These are phyloP conservation scores for Peltaster fructicola DNA, from an alignment of 2,329 filamentous ascomycete genomes.

Conservation along the genomic window DNA sequence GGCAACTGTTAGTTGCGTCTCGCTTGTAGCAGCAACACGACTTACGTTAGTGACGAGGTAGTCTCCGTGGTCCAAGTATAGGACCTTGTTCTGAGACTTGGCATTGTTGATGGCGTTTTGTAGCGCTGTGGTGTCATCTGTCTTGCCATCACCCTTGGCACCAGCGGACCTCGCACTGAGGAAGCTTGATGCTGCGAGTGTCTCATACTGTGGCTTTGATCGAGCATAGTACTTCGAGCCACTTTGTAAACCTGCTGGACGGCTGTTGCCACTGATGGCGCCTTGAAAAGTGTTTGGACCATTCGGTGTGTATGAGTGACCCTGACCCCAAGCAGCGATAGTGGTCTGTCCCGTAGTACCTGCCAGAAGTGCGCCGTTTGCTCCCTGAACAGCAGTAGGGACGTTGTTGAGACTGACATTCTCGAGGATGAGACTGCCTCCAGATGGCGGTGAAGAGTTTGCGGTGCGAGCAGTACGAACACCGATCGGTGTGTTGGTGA, in stretches of 20 bases:
- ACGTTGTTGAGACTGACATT: slow-evolving; percentile 37
- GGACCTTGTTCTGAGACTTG: slow-evolving; percentile 32
- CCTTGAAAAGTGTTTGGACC: slow-evolving; percentile 29
- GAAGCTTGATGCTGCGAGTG: slow-evolving; percentile 22
- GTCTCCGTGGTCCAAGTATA: slow-evolving; percentile 60
- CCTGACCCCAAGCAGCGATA: slow-evolving; percentile 26
- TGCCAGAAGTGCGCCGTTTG: slow-evolving; percentile 18
- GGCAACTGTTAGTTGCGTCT: slow-evolving; percentile 26
- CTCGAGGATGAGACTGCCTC: slow-evolving; percentile 36
- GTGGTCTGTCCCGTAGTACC: slow-evolving; percentile 19
- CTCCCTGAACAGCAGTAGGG: slow-evolving; percentile 24
- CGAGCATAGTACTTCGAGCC: slow-evolving; percentile 31
- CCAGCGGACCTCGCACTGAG: slow-evolving; percentile 24
- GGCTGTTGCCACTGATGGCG: slow-evolving; percentile 23
- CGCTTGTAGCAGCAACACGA: not conserved
- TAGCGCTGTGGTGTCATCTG: slow-evolving; percentile 43
- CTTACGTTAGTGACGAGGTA: slow-evolving; percentile 47
- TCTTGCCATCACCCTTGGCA: slow-evolving; percentile 35
- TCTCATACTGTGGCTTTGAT: slow-evolving; percentile 38
- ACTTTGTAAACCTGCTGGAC: slow-evolving; percentile 28
- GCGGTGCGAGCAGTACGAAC: slow-evolving; percentile 31
- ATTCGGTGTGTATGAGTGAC: slow-evolving; percentile 26
- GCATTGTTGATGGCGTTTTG: slow-evolving; percentile 38
- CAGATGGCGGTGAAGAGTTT: slow-evolving; percentile 25
- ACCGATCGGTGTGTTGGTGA: slow-evolving; percentile 32